phyloP scores from a whole-genome alignment of 345 rosid genomes.

The Ceriops tagal region DNA sequence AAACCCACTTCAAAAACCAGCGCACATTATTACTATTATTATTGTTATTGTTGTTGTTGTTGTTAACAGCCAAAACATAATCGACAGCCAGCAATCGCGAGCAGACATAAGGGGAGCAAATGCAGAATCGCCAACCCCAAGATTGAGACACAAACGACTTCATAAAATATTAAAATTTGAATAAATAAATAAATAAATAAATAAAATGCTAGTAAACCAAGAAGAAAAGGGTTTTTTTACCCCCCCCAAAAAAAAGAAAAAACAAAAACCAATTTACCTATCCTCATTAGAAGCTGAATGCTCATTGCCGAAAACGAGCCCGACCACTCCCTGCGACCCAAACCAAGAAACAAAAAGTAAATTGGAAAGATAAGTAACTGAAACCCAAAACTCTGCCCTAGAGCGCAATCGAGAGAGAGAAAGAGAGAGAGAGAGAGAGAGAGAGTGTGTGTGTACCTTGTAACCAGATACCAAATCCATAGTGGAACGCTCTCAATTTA shows the following conservation, averaged over 20 bases:
- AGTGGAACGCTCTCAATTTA: slow-evolving; percentile 13
- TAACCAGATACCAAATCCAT: slow-evolving; percentile 94
- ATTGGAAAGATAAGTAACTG: neutral
- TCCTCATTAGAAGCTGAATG: slow-evolving; percentile 71
- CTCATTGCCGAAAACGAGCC: slow-evolving; percentile 86
- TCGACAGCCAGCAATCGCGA: too few species aligned
- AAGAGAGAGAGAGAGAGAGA: neutral
- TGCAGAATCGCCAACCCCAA: too few species aligned
- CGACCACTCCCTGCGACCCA: slow-evolving; percentile 75
- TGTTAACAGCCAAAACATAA: too few species aligned
- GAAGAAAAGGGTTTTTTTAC: neutral
- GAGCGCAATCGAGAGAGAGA: neutral
- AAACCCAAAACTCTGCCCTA: neutral
- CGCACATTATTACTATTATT: too few species aligned
- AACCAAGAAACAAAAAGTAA: neutral
- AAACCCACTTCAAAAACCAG: too few species aligned
- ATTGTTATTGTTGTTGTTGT: too few species aligned
- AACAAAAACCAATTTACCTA: slow-evolving; percentile 41
- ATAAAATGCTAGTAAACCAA: neutral
- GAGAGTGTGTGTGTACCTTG: slow-evolving; percentile 41
- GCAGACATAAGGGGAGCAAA: too few species aligned
- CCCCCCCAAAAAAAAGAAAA: neutral
- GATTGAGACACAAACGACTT: too few species aligned
- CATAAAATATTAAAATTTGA: too few species aligned
- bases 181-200: too few species aligned